Conservation (phyloP, 345 rosid genomes). For the Cochlearia excelsa region DNA sequence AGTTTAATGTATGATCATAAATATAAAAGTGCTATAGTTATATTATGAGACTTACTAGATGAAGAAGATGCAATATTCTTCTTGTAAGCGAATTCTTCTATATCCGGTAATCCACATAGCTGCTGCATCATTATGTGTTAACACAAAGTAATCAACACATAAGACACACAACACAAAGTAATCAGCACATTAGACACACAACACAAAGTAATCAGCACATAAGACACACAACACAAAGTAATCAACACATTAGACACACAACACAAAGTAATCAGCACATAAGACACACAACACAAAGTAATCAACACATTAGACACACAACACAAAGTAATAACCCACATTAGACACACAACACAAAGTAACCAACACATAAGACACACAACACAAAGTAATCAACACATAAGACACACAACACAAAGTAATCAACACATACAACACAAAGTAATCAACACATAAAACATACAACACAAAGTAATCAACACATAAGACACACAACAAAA, state of each 20-base stretch:
- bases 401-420: neutral
- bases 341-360: neutral
- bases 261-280: neutral
- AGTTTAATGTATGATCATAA: neutral
- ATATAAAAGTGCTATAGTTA: neutral
- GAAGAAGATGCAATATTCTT: slow-evolving; percentile 38
- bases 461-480: too few species aligned
- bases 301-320: neutral
- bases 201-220: slow-evolving; percentile 1
- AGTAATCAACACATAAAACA: neutral
- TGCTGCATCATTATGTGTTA: slow-evolving; percentile 37
- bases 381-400: too few species aligned
- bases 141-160: slow-evolving; percentile 1
- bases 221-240: neutral
- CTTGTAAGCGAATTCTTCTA: slow-evolving; percentile 72
- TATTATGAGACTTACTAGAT: slow-evolving; percentile 39
- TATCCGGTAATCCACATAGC: slow-evolving; percentile 54
- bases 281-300: neutral
- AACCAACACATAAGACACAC: neutral
- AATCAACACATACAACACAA: too few species aligned
- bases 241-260: too few species aligned
- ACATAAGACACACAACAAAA: neutral
- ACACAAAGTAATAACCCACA: too few species aligned
- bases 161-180: neutral
- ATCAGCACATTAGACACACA: too few species aligned